Base-by-base conservation (phyloP, 202 grass and related monocot genomes). In the Cymbopogon flexuosus region DNA sequence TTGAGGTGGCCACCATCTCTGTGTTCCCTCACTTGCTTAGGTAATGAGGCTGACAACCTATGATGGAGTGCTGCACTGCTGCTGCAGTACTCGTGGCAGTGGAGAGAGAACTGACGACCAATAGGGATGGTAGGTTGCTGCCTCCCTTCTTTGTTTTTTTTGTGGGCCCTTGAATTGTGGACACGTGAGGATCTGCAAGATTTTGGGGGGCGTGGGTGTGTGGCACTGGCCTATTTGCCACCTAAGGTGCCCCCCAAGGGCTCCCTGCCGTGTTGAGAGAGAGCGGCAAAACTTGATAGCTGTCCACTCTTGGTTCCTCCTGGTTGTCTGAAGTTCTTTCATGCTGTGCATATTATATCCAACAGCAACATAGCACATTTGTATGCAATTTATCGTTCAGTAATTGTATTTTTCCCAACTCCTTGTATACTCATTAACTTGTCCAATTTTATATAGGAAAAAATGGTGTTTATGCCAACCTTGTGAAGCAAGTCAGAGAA, bases 381-480 rank as follows among this genome's bases (percentile, higher is more conserved):
- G 3, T 40, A 59, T 84, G 33, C 19, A 57, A 46, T 65, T n/a
- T 37, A 62, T 69, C 5, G 46, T 73, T 84, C 33, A 60, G 52
- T 74, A 57, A 51, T 24, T 83, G 29, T 47, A 14, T 11, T 33
- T 79, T 62, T 79, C 22, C 30, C 61, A 22, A 36, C 33, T 68
- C 12, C 60, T 79, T 40, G 9, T n/a, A 33, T 21, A 62, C 13
- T 75, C 40, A 60, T 35, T 51, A 45, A 68, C 21, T 56, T 4
- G 37, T 76, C 65, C 11, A 19, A 71, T 60, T 73, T 84, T 77
- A 29, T 87, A 77, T 61, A 94, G 91, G 91, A 31, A 97, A 94
- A 94, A 97, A 97, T 92, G 91, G 94, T 84, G 89, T 94, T 34
- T 97, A 97, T 68, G 65, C 18, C 84, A 89, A 92, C 72, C 94